Conservation (phyloP, 2,329 filamentous ascomycete species). For the Pseudogymnoascus sp. region DNA sequence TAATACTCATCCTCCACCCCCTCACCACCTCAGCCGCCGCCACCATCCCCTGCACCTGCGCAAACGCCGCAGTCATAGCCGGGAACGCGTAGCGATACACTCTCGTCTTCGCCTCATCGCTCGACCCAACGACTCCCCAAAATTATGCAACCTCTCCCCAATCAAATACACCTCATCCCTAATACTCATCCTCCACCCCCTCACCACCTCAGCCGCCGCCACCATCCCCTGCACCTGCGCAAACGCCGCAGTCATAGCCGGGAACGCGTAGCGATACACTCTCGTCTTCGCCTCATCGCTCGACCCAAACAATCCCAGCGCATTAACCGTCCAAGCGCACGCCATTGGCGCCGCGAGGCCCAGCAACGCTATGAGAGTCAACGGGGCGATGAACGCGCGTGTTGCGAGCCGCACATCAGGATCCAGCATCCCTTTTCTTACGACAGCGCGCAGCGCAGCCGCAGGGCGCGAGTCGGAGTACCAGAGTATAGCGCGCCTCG, state of each 20-base stretch:
- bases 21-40: slow-evolving; percentile 56
- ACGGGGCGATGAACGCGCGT: slow-evolving; percentile 77
- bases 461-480: slow-evolving; percentile 57
- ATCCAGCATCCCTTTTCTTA: slow-evolving; percentile 67
- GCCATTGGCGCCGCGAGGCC: slow-evolving; percentile 60
- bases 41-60: slow-evolving; percentile 33
- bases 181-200: slow-evolving; percentile 72
- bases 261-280: slow-evolving; percentile 66
- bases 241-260: slow-evolving; percentile 38
- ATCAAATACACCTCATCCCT: slow-evolving; percentile 94
- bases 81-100: slow-evolving; percentile 70
- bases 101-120: slow-evolving; percentile 24
- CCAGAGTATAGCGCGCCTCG: slow-evolving; percentile 55
- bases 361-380: slow-evolving; percentile 50
- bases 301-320: slow-evolving; percentile 30
- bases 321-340: slow-evolving; percentile 47
- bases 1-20: slow-evolving; percentile 71
- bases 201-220: slow-evolving; percentile 54
- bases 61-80: slow-evolving; percentile 30
- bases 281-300: slow-evolving; percentile 24
- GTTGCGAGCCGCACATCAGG: slow-evolving; percentile 76
- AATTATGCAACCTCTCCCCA: slow-evolving; percentile 90
- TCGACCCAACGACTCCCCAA: slow-evolving; percentile 44
- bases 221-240: slow-evolving; percentile 32
- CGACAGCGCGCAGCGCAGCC: slow-evolving; percentile 64